Evolutionary conservation across 2,329 filamentous ascomycete genomes (phyloP), one percentile per base, ranked within the genome.

Genomic region (Emergomyces africanus): DNA sequence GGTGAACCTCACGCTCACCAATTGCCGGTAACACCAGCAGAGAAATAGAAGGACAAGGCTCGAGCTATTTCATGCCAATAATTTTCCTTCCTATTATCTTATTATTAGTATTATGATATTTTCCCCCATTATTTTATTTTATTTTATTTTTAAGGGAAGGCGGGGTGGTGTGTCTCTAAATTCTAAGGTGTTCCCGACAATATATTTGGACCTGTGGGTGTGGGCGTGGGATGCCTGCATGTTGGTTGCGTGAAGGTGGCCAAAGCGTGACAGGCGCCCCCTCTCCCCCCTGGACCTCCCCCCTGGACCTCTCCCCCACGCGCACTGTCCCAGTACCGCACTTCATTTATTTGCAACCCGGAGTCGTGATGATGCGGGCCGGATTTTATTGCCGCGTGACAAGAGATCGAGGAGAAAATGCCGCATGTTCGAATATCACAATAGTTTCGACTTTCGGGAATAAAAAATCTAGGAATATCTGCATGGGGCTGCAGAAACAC

Each of bases 1-100:
- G 48, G 53, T 57, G 48, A 46, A 28, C 37, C 35, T 33, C 54
- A 44, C 12, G 39, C 59, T 42, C 53, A 59, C 39, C 60, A 61
- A 33, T 57, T 61, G 57, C 54, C 57, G 5, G 60, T 12, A 18
- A 41, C 37, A 5, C 48, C 60, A 12, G 23, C 55, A 35, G 57
- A 59, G 28, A 57, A 41, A 48, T 60, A 60, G 35, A 41, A 10
- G 37, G 37, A 28, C 18, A 6, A 15, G 49, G 49, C 25, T 33
- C 48, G 18, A 23, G 18, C 9, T 23, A 23, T 20, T n/a, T 51
- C n/a, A 35, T 51, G 23, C 15, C 48, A 50, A 3, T 35, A 5
- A 28, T 28, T 48, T 28, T 48, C n/a, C 10, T 48, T 48, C 25
- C 14, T 25, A 18, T 28, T 33, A n/a, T 23, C n/a, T 18, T 28